Percentiles rank a stretch among this genome's conserved stretches.
phyloP scores from a whole-genome alignment of 495 filamentous ascomycete genomes.

The Pyrenula massariospora region DNA sequence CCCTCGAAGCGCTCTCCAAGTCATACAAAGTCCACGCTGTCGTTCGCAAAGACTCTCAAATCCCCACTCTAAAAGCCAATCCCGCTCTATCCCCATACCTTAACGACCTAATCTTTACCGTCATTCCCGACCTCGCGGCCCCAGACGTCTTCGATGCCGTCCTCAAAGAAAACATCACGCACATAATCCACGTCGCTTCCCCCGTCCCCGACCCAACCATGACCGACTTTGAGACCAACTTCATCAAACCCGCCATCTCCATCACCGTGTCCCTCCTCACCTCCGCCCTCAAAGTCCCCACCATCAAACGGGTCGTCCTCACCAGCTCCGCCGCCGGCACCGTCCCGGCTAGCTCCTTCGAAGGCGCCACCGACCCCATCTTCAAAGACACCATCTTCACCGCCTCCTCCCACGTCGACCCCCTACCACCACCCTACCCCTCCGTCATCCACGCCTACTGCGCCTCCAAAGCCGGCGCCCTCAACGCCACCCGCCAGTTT shows the following conservation, averaged over 20 bases:
- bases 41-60: constrained; percentile 4
- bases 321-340: constrained; percentile 17
- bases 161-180: not conserved
- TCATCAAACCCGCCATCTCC: constrained; percentile 18
- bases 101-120: not conserved
- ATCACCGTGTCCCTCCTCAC: constrained; percentile 12
- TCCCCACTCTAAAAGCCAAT: constrained; percentile 3
- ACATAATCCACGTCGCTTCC: not conserved
- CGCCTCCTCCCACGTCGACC: not conserved
- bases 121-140: not conserved
- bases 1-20: constrained; percentile 4
- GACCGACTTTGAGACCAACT: constrained; percentile 6
- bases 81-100: not conserved
- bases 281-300: constrained; percentile 13
- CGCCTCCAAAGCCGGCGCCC: constrained; percentile 3
- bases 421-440: not conserved
- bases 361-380: no score
- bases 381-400: not conserved
- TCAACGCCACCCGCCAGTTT: constrained; percentile 6
- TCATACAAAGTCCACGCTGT: constrained; percentile 6
- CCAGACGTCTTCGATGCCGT: not conserved
- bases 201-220: not conserved
- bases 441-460: not conserved
- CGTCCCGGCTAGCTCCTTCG: constrained; percentile 1
- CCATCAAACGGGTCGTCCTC: constrained; percentile 20